Base-by-base conservation (phyloP, 2,329 filamentous ascomycete genomes). In the Aspergillus transmontanensis region DNA sequence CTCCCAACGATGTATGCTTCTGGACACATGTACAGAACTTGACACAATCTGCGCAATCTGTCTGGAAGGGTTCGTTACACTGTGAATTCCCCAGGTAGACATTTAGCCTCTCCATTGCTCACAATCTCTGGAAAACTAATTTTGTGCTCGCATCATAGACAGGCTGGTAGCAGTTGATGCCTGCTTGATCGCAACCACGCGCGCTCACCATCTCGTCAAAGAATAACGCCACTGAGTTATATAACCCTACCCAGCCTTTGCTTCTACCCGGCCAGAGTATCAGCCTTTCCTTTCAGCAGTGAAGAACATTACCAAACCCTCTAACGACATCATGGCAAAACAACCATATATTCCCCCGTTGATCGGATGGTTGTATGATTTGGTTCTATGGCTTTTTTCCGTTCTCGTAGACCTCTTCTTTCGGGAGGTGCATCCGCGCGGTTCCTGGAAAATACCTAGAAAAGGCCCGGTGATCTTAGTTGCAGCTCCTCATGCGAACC, bases 331-430 rank as follows among this genome's bases (percentile, higher is more conserved):
- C 62, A 78, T 78, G 78, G 74, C 76, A 67, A 75, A 74, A 62
- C 69, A 73, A 67, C 69, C 73, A 45, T 77, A 75, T 54, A 78
- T 81, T 59, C 72, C 78, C 63, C 80, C 80, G 56, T 79, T 83
- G 72, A 76, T 82, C 63, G 79, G 78, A 70, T 84, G 82, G 82
- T 66, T 83, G 57, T 84, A 84, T 68, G 82, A 84, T 71, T 66
- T 83, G 30, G 75, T 82, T 54, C 72, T 84, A 43, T 85, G 83
- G 83, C 74, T 76, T 11, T 80, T 84, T 66, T 84, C 83, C 3
- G 76, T 98, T 67, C 84, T 98, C 58, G 89, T 96, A 68, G 95
- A 99, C 79, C 88, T 97, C 69, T 99, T 99, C 87, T 99, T 99
- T 83, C 90, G 95, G 70, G 95, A 99, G 80, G 93, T 99, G 19